phyloP scores from a whole-genome alignment of 2,329 filamentous ascomycete genomes.

The Aspergillus sp. region DNA sequence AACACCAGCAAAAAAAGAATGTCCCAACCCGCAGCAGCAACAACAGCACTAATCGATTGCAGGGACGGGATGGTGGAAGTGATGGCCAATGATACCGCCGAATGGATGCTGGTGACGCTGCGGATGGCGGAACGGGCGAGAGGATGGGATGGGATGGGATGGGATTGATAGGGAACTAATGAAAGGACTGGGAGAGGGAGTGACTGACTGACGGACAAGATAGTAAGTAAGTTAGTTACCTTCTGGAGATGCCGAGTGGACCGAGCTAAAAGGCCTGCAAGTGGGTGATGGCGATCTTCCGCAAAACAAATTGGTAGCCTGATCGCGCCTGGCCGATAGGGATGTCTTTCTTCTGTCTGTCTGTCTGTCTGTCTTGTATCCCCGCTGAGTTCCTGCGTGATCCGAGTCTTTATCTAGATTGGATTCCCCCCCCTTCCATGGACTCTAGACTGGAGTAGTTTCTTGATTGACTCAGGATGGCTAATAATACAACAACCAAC shows the following conservation, averaged over 20 bases:
- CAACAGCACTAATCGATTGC: not conserved
- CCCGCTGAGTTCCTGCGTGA: not conserved
- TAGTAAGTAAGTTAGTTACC: too few relatives aligned
- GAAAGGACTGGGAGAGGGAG: not conserved
- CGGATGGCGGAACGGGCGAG: conserved; percentile 21
- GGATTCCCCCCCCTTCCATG: not conserved
- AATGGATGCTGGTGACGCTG: conserved; percentile 4
- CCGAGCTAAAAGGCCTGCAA: not conserved
- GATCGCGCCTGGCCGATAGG: not conserved
- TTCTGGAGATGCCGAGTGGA: not conserved
- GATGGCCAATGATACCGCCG: conserved; percentile 6
- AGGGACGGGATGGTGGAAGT: not conserved
- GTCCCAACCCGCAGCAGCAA: not conserved
- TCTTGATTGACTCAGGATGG: too few relatives aligned
- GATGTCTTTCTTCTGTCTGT: not conserved
- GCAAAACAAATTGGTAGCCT: not conserved
- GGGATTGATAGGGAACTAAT: not conserved
- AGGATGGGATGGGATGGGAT: not conserved
- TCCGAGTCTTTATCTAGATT: not conserved
- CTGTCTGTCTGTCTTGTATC: not conserved
- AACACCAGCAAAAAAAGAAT: too few relatives aligned
- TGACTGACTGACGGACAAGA: too few relatives aligned
- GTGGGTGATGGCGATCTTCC: conserved; percentile 2
- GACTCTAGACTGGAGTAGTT: too few relatives aligned
- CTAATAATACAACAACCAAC: too few relatives aligned